Evolutionary conservation across 2,329 filamentous ascomycete genomes (phyloP).

Genomic region (Ceratocystis papillata): DNA sequence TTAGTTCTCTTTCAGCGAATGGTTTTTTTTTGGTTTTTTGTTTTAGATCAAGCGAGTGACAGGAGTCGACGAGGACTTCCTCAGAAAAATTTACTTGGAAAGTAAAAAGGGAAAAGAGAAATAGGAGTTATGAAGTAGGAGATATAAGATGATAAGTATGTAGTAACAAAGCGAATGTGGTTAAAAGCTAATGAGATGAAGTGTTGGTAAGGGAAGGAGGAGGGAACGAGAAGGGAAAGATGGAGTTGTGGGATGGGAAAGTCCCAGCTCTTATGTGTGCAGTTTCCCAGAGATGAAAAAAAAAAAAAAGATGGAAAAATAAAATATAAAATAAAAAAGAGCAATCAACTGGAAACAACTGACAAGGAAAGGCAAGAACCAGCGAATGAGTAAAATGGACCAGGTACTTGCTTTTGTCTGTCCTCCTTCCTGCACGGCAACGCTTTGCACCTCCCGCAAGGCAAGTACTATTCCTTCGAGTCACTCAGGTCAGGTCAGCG

Average conservation of each 20-base stretch:
- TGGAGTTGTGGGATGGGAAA: conserved; percentile 19
- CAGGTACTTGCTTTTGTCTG: conserved; percentile 12
- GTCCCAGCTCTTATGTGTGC: conserved; percentile 21
- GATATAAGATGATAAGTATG: conserved; percentile 13
- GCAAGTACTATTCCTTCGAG: conserved; percentile 9
- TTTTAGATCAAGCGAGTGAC: conserved; percentile 53
- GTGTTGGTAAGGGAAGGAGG: conserved; percentile 26
- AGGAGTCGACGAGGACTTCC: conserved; percentile 66
- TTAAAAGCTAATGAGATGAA: conserved; percentile 17
- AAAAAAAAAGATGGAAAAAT: background rate
- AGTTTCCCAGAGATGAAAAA: background rate
- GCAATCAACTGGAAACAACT: conserved; percentile 3
- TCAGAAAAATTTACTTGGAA: conserved; percentile 33
- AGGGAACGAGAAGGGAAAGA: conserved; percentile 26
- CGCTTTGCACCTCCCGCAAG: conserved; percentile 13
- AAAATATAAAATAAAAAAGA: conserved; percentile 6
- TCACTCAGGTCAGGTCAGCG: conserved; percentile 2
- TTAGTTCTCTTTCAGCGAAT: conserved; percentile 11
- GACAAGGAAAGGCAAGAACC: conserved; percentile 15
- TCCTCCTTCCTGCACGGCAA: conserved; percentile 12
- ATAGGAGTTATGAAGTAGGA: conserved; percentile 20
- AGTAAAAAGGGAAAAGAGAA: conserved; percentile 21
- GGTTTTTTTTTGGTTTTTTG: background rate
- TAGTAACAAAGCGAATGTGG: conserved; percentile 15
- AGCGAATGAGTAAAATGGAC: background rate